A percentile compares a stretch with the other conserved stretches of the same genome.
These are phyloP conservation scores for Aspergillus olivimuriae DNA, from an alignment of 495 filamentous ascomycete species.

Conservation along the genomic window DNA sequence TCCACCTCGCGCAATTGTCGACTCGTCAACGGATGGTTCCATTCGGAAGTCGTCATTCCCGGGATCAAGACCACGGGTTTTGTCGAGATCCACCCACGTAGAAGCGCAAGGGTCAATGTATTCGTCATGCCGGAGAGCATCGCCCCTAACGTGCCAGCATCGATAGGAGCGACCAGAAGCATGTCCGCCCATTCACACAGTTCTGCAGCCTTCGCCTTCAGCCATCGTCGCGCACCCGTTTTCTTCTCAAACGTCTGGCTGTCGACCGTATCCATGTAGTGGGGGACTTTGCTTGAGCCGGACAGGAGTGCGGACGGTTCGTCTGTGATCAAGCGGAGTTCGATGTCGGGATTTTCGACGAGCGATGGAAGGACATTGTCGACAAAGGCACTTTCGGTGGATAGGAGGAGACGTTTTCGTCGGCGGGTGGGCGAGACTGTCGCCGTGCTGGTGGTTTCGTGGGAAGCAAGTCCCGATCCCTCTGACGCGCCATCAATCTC, in stretches of 20 bases:
- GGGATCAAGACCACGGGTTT: slow-evolving; percentile 79
- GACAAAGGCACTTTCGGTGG: slow-evolving; percentile 40
- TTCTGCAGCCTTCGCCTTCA: slow-evolving; percentile 55
- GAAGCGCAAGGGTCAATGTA: slow-evolving; percentile 63
- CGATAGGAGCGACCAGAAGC: slow-evolving; percentile 74
- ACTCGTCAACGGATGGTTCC: slow-evolving; percentile 79
- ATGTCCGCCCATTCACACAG: slow-evolving; percentile 84
- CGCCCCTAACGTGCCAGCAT: slow-evolving; percentile 70
- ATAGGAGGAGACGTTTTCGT: slow-evolving; percentile 37
- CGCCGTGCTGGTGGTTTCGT: slow-evolving; percentile 3
- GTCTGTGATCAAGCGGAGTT: slow-evolving; percentile 42
- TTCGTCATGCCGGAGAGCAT: slow-evolving; percentile 78
- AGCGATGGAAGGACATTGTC: slow-evolving; percentile 35
- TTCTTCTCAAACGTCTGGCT: slow-evolving; percentile 42
- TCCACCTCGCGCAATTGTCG: slow-evolving; percentile 75
- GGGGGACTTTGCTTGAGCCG: slow-evolving; percentile 38
- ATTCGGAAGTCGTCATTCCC: slow-evolving; percentile 75
- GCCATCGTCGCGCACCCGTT: slow-evolving; percentile 39
- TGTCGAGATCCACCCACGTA: slow-evolving; percentile 75
- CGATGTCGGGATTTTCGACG: slow-evolving; percentile 34
- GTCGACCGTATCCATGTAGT: slow-evolving; percentile 44
- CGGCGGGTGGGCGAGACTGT: slow-evolving; percentile 10
- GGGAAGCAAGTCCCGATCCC: slow-evolving; percentile 8
- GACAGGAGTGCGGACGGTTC: slow-evolving; percentile 40
- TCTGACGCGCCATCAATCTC: slow-evolving; percentile 21